Conservation (phyloP, 345 rosid species). For the Punica granatum region DNA sequence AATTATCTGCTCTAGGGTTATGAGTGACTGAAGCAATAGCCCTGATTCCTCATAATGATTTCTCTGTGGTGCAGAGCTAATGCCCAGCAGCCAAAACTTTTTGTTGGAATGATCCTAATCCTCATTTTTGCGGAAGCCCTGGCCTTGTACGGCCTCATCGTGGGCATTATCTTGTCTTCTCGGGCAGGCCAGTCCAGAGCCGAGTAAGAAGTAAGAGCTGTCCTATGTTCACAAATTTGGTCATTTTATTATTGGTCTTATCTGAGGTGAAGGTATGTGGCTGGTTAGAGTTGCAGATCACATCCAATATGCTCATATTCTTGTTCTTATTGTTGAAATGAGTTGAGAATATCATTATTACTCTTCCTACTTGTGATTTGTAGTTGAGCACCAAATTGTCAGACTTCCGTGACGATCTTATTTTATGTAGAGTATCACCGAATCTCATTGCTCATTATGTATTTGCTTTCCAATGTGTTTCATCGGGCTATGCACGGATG, state of each 20-base stretch:
- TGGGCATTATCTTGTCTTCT: conserved; percentile 44
- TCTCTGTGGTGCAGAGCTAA: conserved; percentile 27
- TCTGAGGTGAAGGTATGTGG: background rate
- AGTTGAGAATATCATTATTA: background rate
- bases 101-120: conserved; percentile 45
- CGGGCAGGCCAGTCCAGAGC: conserved; percentile 54
- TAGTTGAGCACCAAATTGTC: too few species aligned
- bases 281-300: background rate
- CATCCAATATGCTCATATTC: background rate
- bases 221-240: background rate
- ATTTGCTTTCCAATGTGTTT: too few species aligned
- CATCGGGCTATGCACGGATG: too few species aligned
- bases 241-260: background rate
- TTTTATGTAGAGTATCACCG: too few species aligned
- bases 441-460: too few species aligned
- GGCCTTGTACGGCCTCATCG: conserved; percentile 43
- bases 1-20: background rate
- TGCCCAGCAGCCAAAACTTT: conserved; percentile 45
- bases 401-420: too few species aligned
- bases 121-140: conserved; percentile 42
- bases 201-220: conserved; percentile 19
- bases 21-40: background rate
- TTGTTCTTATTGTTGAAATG: background rate
- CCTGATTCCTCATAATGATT: background rate
- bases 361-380: too few species aligned